Base-by-base conservation (phyloP, 2,329 filamentous ascomycete species). In the Lojkania enalia region DNA sequence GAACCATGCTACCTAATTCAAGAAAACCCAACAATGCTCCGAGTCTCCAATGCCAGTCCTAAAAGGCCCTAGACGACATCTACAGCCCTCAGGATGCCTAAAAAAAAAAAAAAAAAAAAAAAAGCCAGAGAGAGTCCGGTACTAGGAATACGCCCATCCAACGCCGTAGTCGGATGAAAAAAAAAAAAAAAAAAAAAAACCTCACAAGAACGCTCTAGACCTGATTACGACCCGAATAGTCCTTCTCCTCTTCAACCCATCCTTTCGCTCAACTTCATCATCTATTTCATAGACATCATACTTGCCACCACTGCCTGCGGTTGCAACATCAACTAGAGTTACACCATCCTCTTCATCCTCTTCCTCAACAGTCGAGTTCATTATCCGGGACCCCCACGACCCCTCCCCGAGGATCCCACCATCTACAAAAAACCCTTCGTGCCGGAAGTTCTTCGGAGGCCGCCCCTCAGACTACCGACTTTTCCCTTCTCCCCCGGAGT, bases 391-490 rank as follows among this genome's bases (percentile, higher is more conserved):
- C 54, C 60, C 61, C 63, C 47, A 48, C 57, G 51, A 48, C 63
- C 54, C 46, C 58, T 47, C 61, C 54, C 55, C 57, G 38, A 59
- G 62, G 58, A 50, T 50, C 63, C 61, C 61, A 50, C 57, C 54
- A 55, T 56, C 64, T 73, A 77, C 69, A 77, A 76, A 74, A 77
- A 77, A 74, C 73, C 71, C 70, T 75, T 76, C 48, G 63, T 66
- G 36, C 74, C 66, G 52, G 73, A 76, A 44, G 74, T 70, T 51
- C 72, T 70, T 52, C 74, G 59, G 33, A 70, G 43, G n/a, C 53
- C 54, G 16, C 55, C 58, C 12, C 66, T 51, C 25, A 69, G 49
- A 42, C 62, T 66, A 23, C 64, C 61, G 9, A 57, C 61, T 47
- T 64, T 69, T 15, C 58, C 63, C 42, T 69, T 67, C 29, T 67